A percentile compares a stretch with the other conserved stretches of the same genome.
phyloP scores from a whole-genome alignment of 805 yeast species.

The Candida vartiovaarae region DNA sequence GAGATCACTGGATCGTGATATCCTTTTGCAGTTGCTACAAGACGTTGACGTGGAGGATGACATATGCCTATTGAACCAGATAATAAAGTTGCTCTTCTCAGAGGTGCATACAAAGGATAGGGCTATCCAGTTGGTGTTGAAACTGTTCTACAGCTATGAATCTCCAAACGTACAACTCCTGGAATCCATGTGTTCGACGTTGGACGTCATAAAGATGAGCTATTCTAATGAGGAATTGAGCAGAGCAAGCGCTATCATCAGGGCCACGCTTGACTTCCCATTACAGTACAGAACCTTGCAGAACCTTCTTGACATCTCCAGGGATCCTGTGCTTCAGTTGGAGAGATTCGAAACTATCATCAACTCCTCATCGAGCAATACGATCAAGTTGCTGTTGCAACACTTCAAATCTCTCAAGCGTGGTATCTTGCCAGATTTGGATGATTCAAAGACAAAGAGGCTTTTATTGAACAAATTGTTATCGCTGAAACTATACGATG shows the following conservation, averaged over 20 bases:
- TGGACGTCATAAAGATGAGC: not conserved
- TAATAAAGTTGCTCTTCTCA: conserved; percentile 3
- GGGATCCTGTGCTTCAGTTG: conserved; percentile 4
- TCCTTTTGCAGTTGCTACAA: conserved; percentile 1
- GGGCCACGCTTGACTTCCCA: conserved; percentile 9
- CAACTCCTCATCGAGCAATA: not conserved
- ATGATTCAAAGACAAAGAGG: conserved; percentile 12
- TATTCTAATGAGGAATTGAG: not conserved
- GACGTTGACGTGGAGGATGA: not conserved
- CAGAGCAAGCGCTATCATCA: not conserved
- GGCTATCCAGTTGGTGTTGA: not conserved
- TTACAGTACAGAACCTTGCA: conserved; percentile 3
- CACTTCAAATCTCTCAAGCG: conserved; percentile 1
- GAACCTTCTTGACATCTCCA: conserved; percentile 5
- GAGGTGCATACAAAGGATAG: not conserved
- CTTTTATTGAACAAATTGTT: conserved; percentile 22
- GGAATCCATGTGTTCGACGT: conserved; percentile 3
- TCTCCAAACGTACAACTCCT: conserved; percentile 2
- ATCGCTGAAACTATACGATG: conserved; percentile 23
- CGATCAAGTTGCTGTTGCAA: not conserved
- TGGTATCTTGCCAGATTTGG: conserved; percentile 8
- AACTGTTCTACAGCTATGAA: conserved; percentile 3
- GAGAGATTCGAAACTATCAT: conserved; percentile 5
- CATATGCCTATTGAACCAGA: conserved; percentile 2
- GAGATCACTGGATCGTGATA: not conserved